Percentiles rank a stretch among this genome's conserved stretches.
These are phyloP conservation scores for Triticum urartu DNA, from an alignment of 176 grass and related monocot species.

Conservation along the genomic window DNA sequence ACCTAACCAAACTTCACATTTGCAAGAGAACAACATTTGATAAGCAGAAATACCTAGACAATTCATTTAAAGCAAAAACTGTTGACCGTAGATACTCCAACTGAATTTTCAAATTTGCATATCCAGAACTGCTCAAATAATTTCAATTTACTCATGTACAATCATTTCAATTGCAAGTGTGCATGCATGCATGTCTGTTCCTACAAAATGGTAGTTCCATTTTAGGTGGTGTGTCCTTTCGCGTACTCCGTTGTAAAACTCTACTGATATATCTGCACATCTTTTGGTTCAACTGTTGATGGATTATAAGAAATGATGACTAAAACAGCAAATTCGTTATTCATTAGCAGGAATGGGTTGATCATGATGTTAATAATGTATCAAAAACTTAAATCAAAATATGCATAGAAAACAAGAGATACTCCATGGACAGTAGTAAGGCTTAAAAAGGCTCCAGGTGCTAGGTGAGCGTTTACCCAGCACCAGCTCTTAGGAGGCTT, in stretches of 20 bases:
- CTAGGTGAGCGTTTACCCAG: too few species aligned
- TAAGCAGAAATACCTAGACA: not conserved
- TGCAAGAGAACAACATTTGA: not conserved
- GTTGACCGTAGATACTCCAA: not conserved
- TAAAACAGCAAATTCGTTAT: not conserved
- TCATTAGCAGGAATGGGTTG: not conserved
- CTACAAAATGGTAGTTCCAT: too few species aligned
- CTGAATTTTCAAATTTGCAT: slow-evolving; percentile 14
- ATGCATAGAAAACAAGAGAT: not conserved
- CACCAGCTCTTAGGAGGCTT: too few species aligned
- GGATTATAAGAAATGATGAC: not conserved
- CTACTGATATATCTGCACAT: too few species aligned
- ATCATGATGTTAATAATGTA: not conserved
- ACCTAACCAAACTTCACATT: slow-evolving; percentile 4
- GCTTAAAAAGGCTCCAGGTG: too few species aligned
- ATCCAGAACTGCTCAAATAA: not conserved
- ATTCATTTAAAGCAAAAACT: slow-evolving; percentile 12
- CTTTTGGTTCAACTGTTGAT: too few species aligned
- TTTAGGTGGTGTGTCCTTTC: too few species aligned
- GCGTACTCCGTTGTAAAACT: too few species aligned
- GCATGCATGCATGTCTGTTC: too few species aligned
- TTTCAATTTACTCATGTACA: not conserved
- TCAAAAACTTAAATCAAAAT: not conserved
- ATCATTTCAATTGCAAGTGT: too few species aligned
- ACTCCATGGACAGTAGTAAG: not conserved